Evolutionary conservation across 768 basidiomycete genomes (phyloP).

Genomic region (Tephrocybe sp.): DNA sequence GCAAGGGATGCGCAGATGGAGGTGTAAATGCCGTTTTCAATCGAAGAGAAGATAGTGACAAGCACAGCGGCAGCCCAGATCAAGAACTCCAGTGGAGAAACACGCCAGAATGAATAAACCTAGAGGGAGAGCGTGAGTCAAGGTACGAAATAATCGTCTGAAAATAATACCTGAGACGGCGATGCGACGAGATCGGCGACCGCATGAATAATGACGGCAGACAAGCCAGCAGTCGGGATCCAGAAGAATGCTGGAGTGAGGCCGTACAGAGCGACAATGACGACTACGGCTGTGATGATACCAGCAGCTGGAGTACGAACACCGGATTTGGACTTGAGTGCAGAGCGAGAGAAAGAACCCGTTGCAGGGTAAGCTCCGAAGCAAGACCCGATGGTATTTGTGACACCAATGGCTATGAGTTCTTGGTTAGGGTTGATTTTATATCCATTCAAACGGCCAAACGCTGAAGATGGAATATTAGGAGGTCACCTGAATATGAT

Average conservation of each 20-base stretch:
- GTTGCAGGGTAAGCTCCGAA: slow-evolving; percentile 96
- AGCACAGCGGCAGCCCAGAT: slow-evolving; percentile 88
- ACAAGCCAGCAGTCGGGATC: slow-evolving; percentile 81
- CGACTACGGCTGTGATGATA: slow-evolving; percentile 79
- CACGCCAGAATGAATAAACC: slow-evolving; percentile 90
- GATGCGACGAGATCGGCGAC: slow-evolving; percentile 86
- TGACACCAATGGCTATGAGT: slow-evolving; percentile 96
- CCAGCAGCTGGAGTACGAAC: slow-evolving; percentile 96
- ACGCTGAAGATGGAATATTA: slow-evolving; percentile 49
- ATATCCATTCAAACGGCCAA: slow-evolving; percentile 93
- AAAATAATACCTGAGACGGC: slow-evolving; percentile 53
- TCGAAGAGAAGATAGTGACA: slow-evolving; percentile 89
- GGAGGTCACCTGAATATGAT: background rate
- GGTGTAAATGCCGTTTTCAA: slow-evolving; percentile 91
- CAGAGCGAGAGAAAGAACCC: slow-evolving; percentile 98
- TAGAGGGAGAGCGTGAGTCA: slow-evolving; percentile 26
- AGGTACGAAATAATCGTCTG: background rate
- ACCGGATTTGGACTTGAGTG: slow-evolving; percentile 93
- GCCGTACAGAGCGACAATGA: slow-evolving; percentile 93
- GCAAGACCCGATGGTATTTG: slow-evolving; percentile 86
- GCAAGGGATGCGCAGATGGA: slow-evolving; percentile 79
- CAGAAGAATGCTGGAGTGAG: slow-evolving; percentile 91
- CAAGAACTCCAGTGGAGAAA: slow-evolving; percentile 89
- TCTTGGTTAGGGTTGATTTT: slow-evolving; percentile 94
- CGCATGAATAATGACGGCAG: slow-evolving; percentile 94